These are phyloP conservation scores for Chaetomium strumarium DNA, from an alignment of 2,329 filamentous ascomycete genomes.

Conservation along the genomic window DNA sequence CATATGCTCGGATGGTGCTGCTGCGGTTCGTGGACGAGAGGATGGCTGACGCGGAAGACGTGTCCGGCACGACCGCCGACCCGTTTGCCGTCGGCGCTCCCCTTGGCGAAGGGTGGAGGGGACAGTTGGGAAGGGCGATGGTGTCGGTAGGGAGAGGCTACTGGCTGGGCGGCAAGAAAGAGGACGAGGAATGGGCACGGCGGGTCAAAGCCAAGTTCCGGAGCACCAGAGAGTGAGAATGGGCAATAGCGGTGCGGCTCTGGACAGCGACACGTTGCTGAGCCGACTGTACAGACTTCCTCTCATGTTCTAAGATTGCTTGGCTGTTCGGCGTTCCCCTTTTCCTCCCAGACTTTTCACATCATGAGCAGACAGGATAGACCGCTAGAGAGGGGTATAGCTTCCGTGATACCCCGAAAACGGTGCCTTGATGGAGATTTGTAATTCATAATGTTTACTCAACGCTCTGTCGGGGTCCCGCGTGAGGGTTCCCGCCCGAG, in stretches of 20 bases:
- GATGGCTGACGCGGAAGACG: conserved; percentile 42
- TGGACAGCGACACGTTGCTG: no score
- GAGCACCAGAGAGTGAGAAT: conserved; percentile 7
- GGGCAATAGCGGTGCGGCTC: neutral
- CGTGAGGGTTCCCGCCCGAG: no score
- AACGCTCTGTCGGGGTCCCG: no score
- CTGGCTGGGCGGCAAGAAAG: conserved; percentile 66
- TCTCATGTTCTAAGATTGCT: no score
- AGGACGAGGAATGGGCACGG: conserved; percentile 63
- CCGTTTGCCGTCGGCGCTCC: conserved; percentile 64
- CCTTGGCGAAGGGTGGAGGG: conserved; percentile 75
- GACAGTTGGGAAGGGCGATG: conserved; percentile 73
- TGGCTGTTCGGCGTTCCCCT: no score
- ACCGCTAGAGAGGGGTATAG: no score
- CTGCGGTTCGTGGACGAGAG: conserved; percentile 56
- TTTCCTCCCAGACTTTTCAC: no score
- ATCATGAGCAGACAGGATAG: no score
- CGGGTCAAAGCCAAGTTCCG: conserved; percentile 41
- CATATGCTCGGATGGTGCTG: conserved; percentile 72
- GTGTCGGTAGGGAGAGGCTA: conserved; percentile 67
- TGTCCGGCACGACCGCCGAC: conserved; percentile 33
- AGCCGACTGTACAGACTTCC: no score
- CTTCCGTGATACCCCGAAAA: no score
- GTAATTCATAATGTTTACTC: no score
- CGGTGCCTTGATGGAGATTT: no score